Conservation (phyloP, 2,329 filamentous ascomycete genomes). For the Fusarium mundagurra region DNA sequence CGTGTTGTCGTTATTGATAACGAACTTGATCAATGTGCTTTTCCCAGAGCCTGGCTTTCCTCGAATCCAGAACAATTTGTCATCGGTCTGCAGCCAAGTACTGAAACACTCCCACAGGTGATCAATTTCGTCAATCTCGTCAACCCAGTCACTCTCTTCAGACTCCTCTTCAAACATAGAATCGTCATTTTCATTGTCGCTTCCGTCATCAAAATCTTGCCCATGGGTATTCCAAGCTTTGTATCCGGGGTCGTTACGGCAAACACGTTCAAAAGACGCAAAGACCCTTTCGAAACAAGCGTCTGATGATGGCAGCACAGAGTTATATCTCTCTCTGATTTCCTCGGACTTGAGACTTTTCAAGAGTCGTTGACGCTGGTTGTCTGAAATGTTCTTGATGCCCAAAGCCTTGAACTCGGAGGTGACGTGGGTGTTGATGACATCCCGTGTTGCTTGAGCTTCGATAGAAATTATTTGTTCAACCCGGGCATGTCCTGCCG, state of each 20-base stretch:
- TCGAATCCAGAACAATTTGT: background rate
- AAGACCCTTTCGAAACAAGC: slow-evolving; percentile 1
- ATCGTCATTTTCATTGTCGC: fast-evolving
- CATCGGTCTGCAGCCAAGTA: fast-evolving
- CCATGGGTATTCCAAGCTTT: too few relatives aligned
- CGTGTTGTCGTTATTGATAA: fast-evolving
- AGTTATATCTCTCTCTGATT: background rate
- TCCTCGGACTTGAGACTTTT: background rate
- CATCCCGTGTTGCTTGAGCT: background rate
- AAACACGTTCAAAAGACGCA: background rate
- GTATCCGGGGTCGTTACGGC: fast-evolving
- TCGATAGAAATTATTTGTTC: background rate
- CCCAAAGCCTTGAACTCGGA: background rate
- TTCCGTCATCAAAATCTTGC: too few relatives aligned
- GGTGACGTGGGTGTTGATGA: background rate
- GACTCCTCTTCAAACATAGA: too few relatives aligned
- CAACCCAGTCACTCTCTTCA: too few relatives aligned
- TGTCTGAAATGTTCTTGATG: fast-evolving
- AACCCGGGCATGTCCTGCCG: fast-evolving
- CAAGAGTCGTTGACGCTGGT: background rate
- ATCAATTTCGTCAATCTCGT: background rate
- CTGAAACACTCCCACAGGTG: fast-evolving
- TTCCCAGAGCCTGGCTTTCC: slow-evolving; percentile 1
- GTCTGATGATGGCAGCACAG: fast-evolving
- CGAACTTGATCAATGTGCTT: background rate